Percentiles rank a stretch among this genome's conserved stretches.
Evolutionary conservation across 305 asterid species (phyloP).

Genomic region (Fraxinus greggii): DNA sequence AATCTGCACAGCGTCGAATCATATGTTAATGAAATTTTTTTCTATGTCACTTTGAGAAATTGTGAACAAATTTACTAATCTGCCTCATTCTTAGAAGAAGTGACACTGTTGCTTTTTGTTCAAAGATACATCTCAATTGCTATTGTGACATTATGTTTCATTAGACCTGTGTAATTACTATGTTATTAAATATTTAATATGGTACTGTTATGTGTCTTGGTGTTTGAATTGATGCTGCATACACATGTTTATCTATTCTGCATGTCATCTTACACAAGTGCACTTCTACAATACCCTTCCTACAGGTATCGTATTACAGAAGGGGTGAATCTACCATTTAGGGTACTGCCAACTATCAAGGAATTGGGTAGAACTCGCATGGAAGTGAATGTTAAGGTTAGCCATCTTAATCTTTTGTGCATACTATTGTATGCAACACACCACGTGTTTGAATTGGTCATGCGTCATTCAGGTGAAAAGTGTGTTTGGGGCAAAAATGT

Average conservation of each 20-base stretch:
- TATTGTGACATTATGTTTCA: neutral
- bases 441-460: constrained; percentile 4
- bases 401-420: constrained; percentile 27
- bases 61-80: neutral
- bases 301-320: constrained; percentile 94
- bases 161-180: neutral
- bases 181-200: neutral
- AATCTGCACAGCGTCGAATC: neutral
- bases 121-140: neutral
- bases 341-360: constrained; percentile 96
- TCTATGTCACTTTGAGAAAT: neutral
- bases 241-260: neutral
- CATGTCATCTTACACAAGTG: constrained; percentile 10
- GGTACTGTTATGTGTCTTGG: neutral
- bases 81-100: neutral
- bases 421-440: constrained; percentile 1
- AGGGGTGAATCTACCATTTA: constrained; percentile 98
- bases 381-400: constrained; percentile 99
- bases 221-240: neutral
- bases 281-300: constrained; percentile 23
- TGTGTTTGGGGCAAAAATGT: constrained; percentile 99
- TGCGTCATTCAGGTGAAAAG: constrained; percentile 73
- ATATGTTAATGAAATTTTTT: neutral
- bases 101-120: neutral
- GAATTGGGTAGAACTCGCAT: constrained; percentile 98